Percentiles rank a stretch among this genome's conserved stretches.
Conservation (phyloP, 352 stramenopile genomes). For the Phytophthora litchii region DNA sequence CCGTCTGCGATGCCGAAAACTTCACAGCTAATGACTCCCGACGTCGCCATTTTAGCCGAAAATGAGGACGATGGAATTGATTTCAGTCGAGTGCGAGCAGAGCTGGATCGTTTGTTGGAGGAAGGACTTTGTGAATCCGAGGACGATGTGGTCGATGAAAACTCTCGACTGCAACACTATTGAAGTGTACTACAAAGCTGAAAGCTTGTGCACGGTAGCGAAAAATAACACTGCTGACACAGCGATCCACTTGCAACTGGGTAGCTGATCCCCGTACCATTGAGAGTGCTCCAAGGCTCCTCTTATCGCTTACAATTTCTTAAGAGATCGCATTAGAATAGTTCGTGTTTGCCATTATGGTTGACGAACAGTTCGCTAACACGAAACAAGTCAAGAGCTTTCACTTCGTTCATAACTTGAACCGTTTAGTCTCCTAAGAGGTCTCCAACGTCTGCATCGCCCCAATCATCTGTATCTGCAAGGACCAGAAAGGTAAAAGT, state of each 20-base stretch:
- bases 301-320: conserved; percentile 14
- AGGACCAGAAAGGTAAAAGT: conserved; percentile 9
- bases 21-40: not conserved
- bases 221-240: conserved; percentile 1
- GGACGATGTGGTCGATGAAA: not conserved
- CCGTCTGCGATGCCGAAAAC: conserved; percentile 6
- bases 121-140: conserved; percentile 25
- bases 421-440: conserved; percentile 62
- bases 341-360: conserved; percentile 26
- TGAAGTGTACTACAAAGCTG: conserved; percentile 5
- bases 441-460: conserved; percentile 79
- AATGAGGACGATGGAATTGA: conserved; percentile 27
- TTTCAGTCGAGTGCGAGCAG: conserved; percentile 23
- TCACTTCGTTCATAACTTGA: conserved; percentile 4
- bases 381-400: conserved; percentile 23
- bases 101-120: conserved; percentile 34
- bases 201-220: not conserved
- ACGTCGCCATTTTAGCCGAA: conserved; percentile 7
- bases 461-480: conserved; percentile 80
- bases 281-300: not conserved
- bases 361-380: conserved; percentile 5
- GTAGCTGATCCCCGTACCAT: not conserved
- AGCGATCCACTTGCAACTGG: conserved; percentile 19
- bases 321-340: conserved; percentile 12
- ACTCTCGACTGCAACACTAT: conserved; percentile 4